These are phyloP conservation scores for Apiospora marii DNA, from an alignment of 2,329 filamentous ascomycete species.

Conservation along the genomic window DNA sequence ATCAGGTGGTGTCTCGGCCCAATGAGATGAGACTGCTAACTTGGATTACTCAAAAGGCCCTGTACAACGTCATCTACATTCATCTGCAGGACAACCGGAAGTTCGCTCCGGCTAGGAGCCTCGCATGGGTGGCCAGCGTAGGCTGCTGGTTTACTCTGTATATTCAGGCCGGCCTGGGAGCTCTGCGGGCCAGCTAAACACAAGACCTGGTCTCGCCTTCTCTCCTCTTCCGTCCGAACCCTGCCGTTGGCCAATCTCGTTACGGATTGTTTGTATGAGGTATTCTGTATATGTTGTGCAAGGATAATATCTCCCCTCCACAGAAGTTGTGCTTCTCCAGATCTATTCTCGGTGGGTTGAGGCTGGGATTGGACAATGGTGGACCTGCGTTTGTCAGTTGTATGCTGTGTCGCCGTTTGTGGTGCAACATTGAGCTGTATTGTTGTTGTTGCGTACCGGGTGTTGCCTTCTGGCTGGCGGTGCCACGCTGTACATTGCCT, in stretches of 20 bases:
- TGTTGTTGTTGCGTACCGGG: neutral
- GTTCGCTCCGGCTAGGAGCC: conserved; percentile 46
- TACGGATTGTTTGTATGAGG: neutral
- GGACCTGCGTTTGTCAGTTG: conserved; percentile 15
- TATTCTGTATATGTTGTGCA: neutral
- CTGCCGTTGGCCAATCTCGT: neutral
- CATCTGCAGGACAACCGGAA: conserved; percentile 50
- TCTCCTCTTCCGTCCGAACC: neutral
- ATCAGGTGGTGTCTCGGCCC: neutral
- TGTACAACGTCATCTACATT: conserved; percentile 54
- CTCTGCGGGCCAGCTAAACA: conserved; percentile 1
- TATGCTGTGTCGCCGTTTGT: neutral
- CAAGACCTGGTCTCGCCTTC: neutral
- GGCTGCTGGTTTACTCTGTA: conserved; percentile 47
- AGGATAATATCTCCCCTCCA: neutral
- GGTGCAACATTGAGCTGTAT: conserved; percentile 10
- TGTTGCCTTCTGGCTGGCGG: neutral
- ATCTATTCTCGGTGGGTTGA: neutral
- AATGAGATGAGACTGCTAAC: neutral
- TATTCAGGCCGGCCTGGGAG: conserved; percentile 47
- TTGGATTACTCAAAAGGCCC: conserved; percentile 34
- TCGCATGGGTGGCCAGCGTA: conserved; percentile 48
- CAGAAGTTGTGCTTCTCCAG: neutral
- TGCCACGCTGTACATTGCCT: neutral
- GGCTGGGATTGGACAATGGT: neutral